Evolutionary conservation across 148 eudicot genomes (phyloP).

Genomic region (Nepenthes mirabilis): DNA sequence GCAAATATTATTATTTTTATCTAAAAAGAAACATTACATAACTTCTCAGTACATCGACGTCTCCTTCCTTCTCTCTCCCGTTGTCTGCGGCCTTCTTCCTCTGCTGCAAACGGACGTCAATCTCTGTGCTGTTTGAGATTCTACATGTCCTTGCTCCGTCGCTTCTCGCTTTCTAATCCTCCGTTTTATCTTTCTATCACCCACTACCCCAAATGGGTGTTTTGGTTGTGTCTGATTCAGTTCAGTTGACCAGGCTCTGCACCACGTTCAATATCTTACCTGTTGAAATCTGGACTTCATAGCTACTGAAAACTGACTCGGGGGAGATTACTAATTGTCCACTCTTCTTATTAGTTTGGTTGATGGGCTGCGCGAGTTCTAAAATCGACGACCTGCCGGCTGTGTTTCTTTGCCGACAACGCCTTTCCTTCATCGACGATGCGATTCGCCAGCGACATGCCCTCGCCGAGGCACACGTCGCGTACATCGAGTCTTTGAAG

Average conservation of each 20-base stretch:
- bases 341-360: too few relatives aligned
- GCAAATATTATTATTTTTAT: too few relatives aligned
- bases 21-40: too few relatives aligned
- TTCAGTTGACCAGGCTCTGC: not conserved
- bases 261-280: too few relatives aligned
- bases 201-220: too few relatives aligned
- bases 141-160: slow-evolving; percentile 16
- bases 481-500: slow-evolving; percentile 49
- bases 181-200: slow-evolving; percentile 3
- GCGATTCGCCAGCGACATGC: slow-evolving; percentile 54
- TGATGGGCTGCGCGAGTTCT: slow-evolving; percentile 78
- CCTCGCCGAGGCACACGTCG: slow-evolving; percentile 54
- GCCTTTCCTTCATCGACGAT: slow-evolving; percentile 36
- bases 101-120: slow-evolving; percentile 30
- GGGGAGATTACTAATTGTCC: not conserved
- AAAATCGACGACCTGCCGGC: slow-evolving; percentile 82
- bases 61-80: too few relatives aligned
- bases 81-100: slow-evolving; percentile 4
- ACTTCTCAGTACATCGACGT: too few relatives aligned
- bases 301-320: not conserved
- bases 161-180: too few relatives aligned
- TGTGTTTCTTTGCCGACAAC: slow-evolving; percentile 54
- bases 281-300: too few relatives aligned
- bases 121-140: slow-evolving; percentile 4
- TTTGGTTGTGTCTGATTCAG: too few relatives aligned